Evolutionary conservation across 441 rosid genomes (phyloP), one percentile per base, ranked within the genome.

Genomic region (Sinapis alba): DNA sequence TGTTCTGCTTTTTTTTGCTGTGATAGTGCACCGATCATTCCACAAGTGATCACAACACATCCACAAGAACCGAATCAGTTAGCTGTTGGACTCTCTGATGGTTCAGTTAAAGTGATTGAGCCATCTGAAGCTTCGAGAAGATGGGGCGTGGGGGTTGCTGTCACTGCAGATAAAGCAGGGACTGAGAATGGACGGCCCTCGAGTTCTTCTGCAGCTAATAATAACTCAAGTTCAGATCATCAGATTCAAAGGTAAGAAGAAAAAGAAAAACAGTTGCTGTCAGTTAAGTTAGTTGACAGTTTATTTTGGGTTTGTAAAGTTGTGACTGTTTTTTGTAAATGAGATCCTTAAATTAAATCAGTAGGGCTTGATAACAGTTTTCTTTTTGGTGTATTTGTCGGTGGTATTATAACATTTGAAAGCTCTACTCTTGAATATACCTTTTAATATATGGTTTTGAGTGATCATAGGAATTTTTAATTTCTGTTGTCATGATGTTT

Each of bases 51-150:
- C 26, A 79, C 94, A 2, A 76, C 90, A 16, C 94, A 89, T 60
- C 94, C 92, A 6, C 84, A 76, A 64, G 90, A 89, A 68, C 83
- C 94, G 23, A 89, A 84, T 59, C 90, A 86, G n/a, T 61, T 87
- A 19, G 89, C 89, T 0, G 71, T 87, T 11, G 94, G 94, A 57
- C 79, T 89, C 50, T 80, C 84, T 3, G 85, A 86, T 32, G 94
- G 92, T 21, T 83, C 88, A 18, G 89, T 89, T 7, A 85, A 86
- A 80, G 88, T 89, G 28, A 72, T 87, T 30, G 94, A 89, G 77
- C 94, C 91, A 6, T 70, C 78, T 1, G 94, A 86, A 65, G 38
- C 84, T 1, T 86, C 85, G 21, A 80, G 78, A 75, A 81, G 75
- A 69, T 79, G 82, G 82, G 82, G 79, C 20, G 59, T 53, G 2